Evolutionary conservation across 2,329 filamentous ascomycete genomes (phyloP), one percentile per base, ranked within the genome.

Genomic region (Fusarium gaditjirri): DNA sequence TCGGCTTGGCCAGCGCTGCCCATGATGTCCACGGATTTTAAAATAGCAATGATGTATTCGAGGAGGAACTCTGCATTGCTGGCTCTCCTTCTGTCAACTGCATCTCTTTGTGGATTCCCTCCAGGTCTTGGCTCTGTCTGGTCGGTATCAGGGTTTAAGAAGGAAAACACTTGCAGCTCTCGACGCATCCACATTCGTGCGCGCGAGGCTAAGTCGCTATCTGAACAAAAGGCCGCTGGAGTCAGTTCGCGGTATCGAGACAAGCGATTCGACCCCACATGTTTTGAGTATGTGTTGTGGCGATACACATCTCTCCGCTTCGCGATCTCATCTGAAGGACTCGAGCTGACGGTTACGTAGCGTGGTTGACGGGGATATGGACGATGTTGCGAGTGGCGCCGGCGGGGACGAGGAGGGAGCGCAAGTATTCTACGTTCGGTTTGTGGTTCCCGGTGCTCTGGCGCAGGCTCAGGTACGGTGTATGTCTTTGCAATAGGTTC

Each of bases 51-150:
- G 58, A 97, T 89, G 79, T 97, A 97, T 77, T 97, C 93, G 14
- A 98, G 86, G 16, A 98, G 81, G 70, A 95, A 97, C 77, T 97
- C 94, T 12, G 92, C 89, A 76, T 95, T 95, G 72, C 89, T 91
- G 9, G 87, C 87, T 43, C 89, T 71, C 27, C 73, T 77, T 59
- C 61, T 78, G 71, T 70, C 76, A 76, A 54, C 61, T 3, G 49
- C 41, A 9, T 47, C 70, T 38, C 60, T 67, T 2, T 60, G 19
- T 23, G 54, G 47, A 21, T 44, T 57, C 6, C 60, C 63, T 5
- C 49, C 57, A 14, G 70, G 44, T 17, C 42, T 50, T 13, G 57
- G 12, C 12, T 65, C 49, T 16, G 65, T 38, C 27, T 62, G 54
- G 54, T 78, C 62, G 75, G 75, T 77, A 31, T 79, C 74, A 1